Base-by-base conservation (phyloP, 2,329 filamentous ascomycete genomes). In the Colletotrichum neosansevieriae region DNA sequence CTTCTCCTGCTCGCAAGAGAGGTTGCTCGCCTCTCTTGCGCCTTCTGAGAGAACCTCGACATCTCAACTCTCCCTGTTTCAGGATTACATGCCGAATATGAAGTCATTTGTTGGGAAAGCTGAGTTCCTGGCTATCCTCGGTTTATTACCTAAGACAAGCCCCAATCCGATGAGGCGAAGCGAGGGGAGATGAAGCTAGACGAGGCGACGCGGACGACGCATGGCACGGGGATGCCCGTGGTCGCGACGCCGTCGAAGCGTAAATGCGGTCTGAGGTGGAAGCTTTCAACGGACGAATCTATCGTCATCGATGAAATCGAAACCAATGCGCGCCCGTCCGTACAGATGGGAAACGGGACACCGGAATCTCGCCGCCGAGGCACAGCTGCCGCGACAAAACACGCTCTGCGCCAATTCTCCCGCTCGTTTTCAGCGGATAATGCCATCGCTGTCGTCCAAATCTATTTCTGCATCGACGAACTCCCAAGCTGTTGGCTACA, bases 261-360 rank as follows among this genome's bases (percentile, higher is more conserved):
- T 60, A 60, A 56, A 34, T 29, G 61, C 61, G 62, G 54, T 66
- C 40, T 60, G 66, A 66, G 66, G 61, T 45, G 49, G 47, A 42
- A 36, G 42, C 40, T 63, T 50, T 49, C n/a, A 69, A 49, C 61
- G 54, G 66, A 69, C 47, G 56, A 65, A 60, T 66, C 40, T 49
- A 63, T 58, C 54, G 56, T 65, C 53, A 69, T 69, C 66, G 66
- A 69, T 59, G 61, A 49, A 34, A 59, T 65, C 54, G 38, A 66
- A 40, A 10, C 42, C 42, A 42, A 65, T 59, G 32, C 42, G 49
- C 24, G 38, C 13, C 61, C 49, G 19, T 29, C 42, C 47, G 38
- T 32, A 29, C n/a, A 54, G 21, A 42, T 56, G 49, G 42, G 47
- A 34, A 51, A 24, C 29, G 45, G 47, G 32, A 47, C 19, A 51